Conservation (phyloP, 345 rosid genomes). For the Rubroshorea leprosula region DNA sequence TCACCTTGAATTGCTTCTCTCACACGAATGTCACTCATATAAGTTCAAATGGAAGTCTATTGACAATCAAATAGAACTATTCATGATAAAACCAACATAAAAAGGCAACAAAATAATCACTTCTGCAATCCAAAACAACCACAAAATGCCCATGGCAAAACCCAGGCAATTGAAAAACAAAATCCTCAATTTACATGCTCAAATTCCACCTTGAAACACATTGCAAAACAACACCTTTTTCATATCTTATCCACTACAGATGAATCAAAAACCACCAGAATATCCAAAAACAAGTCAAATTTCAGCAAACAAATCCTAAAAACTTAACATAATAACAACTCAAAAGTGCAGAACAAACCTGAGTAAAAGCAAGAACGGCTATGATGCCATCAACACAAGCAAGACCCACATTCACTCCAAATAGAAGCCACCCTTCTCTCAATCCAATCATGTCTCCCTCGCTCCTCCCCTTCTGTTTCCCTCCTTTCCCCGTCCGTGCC, state of each 20-base stretch:
- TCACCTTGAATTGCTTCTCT: not conserved
- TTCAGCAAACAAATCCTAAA: not conserved
- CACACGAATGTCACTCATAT: not conserved
- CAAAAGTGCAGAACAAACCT: conserved; percentile 29
- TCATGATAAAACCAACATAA: not conserved
- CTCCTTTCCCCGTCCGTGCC: too few relatives aligned
- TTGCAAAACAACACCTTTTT: not conserved
- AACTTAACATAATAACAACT: not conserved
- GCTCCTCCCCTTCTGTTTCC: not conserved
- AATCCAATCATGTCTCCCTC: conserved; percentile 19
- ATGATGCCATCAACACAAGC: conserved; percentile 38
- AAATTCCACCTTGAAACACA: not conserved
- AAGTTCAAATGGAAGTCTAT: not conserved
- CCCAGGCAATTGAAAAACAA: not conserved
- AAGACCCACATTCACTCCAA: conserved; percentile 35
- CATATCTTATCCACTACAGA: not conserved
- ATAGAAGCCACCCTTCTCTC: conserved; percentile 20
- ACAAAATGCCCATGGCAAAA: not conserved
- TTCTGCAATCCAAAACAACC: not conserved
- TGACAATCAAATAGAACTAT: too few relatives aligned
- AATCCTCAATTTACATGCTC: not conserved
- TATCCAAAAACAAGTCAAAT: not conserved
- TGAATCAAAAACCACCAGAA: not conserved
- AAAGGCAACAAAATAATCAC: not conserved
- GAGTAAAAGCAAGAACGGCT: conserved; percentile 39